Base-by-base conservation (phyloP, 2,329 filamentous ascomycete species). In the Aspergillus ibericus region DNA sequence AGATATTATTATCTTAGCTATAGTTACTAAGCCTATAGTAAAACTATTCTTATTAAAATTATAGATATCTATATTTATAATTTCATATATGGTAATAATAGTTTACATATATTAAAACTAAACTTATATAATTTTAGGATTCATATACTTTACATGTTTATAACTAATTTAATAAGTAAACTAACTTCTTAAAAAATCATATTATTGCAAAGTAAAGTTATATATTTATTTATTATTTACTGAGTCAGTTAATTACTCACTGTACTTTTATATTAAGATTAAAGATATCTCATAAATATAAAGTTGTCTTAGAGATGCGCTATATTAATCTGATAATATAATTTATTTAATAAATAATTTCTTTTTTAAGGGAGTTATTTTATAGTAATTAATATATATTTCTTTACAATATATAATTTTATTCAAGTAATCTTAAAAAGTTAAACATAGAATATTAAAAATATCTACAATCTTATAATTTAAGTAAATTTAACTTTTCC, bases 21-120 rank as follows among this genome's bases (percentile, higher is more conserved):
- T 59, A 51, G 51, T 44, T 16, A 61, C 46, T 7, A 61, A 20
- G 15, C 59, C 56, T 38, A 62, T 65, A 25, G 32, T n/a, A 51
- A 64, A 66, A 34, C 60, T 46, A 22, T 66, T n/a, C n/a, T n/a
- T n/a, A n/a, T n/a, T n/a, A n/a, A n/a, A n/a, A n/a, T n/a, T n/a
- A n/a, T n/a, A n/a, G 42, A 64, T 55, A 57, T 62, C 59, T 40
- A 52, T 7, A 51, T 56, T 46, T 27, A 38, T n/a, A 44, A 64
- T 62, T 40, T 46, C 36, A 52, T 64, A 55, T 36, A 60, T 53
- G 8, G 22, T 16, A n/a, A 53, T 56, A 25, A 44, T 54, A 27
- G 56, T 46, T 48, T 54, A 20, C n/a, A 64, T 47, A 15, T 42
- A 13, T 29, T 53, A 15, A 50, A 65, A 62, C 62, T 50, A 62